phyloP scores from a whole-genome alignment of 306 rosid genomes.

The Hippophae rhamnoides region DNA sequence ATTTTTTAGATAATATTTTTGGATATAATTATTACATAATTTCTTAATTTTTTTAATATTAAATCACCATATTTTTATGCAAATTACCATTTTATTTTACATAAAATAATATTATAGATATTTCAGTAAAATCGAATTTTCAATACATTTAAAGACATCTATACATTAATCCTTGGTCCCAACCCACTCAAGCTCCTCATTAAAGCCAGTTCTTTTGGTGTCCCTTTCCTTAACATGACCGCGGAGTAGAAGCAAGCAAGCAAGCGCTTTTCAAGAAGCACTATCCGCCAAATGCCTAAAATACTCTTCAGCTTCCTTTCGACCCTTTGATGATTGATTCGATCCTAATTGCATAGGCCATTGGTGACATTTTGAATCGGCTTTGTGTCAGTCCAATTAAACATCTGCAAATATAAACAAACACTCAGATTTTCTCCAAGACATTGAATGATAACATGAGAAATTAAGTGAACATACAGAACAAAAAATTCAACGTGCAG shows the following conservation, averaged over 20 bases:
- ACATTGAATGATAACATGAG: neutral
- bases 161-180: conserved; percentile 23
- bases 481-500: neutral
- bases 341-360: conserved; percentile 47
- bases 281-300: conserved; percentile 34
- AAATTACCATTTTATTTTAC: no score
- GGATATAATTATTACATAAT: no score
- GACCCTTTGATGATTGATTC: conserved; percentile 49
- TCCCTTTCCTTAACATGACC: conserved; percentile 48
- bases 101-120: no score
- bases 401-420: conserved; percentile 30
- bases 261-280: conserved; percentile 51
- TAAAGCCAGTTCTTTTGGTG: conserved; percentile 34
- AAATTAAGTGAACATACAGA: neutral
- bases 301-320: conserved; percentile 55
- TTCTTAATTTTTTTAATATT: no score
- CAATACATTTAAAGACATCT: no score
- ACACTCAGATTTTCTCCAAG: neutral
- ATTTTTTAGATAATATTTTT: no score
- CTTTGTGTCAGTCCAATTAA: conserved; percentile 47
- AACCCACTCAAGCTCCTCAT: conserved; percentile 54
- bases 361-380: conserved; percentile 23
- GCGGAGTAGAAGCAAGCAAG: conserved; percentile 45
- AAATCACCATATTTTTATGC: no score
- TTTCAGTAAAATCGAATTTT: no score